Conservation (phyloP, 208 protist genomes). For the Trypanosoma theileri region DNA sequence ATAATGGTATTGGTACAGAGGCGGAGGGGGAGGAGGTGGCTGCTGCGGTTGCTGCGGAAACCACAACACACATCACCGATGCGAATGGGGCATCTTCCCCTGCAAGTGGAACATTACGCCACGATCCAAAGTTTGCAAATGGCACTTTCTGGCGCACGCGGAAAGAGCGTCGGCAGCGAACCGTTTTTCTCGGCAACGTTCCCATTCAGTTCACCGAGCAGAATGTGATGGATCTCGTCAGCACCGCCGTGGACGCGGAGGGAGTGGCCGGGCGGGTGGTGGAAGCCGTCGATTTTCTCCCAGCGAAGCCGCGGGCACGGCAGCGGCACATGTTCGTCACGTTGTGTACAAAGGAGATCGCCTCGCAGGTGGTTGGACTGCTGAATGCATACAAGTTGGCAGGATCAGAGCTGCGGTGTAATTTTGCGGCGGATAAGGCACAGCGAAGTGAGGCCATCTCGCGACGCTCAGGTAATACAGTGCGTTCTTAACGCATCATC, state of each 20-base stretch:
- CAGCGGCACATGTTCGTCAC: conserved; percentile 81
- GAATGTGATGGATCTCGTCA: conserved; percentile 70
- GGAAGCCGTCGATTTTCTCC: conserved; percentile 75
- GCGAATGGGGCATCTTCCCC: not conserved
- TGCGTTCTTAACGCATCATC: not conserved
- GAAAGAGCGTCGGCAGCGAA: conserved; percentile 74
- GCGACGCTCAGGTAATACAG: conserved; percentile 15
- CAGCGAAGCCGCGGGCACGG: conserved; percentile 48
- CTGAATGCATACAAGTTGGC: conserved; percentile 63
- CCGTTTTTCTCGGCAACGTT: conserved; percentile 85
- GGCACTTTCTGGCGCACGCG: conserved; percentile 86
- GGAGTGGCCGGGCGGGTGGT: conserved; percentile 16
- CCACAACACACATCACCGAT: not conserved
- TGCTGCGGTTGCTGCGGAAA: not conserved
- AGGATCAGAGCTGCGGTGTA: conserved; percentile 65
- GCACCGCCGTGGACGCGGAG: conserved; percentile 29
- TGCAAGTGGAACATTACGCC: conserved; percentile 30
- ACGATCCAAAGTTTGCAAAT: conserved; percentile 81
- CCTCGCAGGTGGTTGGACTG: conserved; percentile 40
- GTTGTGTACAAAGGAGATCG: conserved; percentile 54
- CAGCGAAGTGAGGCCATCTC: conserved; percentile 77
- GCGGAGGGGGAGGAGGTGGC: not conserved
- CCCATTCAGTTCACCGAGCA: conserved; percentile 48
- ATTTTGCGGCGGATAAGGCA: conserved; percentile 79
- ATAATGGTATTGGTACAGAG: not conserved